phyloP scores from a whole-genome alignment of 2,329 filamentous ascomycete species.

The Pochonia chlamydosporia region DNA sequence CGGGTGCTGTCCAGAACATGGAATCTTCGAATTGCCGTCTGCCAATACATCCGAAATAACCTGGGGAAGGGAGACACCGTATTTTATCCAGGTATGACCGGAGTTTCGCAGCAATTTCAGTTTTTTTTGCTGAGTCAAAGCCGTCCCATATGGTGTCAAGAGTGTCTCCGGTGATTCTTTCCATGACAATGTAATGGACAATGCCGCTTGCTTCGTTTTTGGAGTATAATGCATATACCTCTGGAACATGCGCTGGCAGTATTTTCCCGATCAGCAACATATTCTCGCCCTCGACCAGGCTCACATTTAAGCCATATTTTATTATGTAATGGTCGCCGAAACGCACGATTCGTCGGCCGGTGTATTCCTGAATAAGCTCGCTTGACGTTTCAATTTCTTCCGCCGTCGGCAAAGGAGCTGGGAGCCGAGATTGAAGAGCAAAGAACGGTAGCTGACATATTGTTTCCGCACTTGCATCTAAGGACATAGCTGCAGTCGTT shows the following conservation, averaged over 20 bases:
- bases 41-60: slow-evolving; percentile 13
- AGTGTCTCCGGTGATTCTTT: slow-evolving; percentile 11
- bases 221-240: slow-evolving; percentile 7
- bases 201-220: background rate
- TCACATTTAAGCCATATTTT: slow-evolving; percentile 9
- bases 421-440: slow-evolving; percentile 2
- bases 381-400: slow-evolving; percentile 4
- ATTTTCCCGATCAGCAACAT: slow-evolving; percentile 6
- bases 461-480: no score
- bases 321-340: slow-evolving; percentile 8
- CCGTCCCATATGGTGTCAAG: no score
- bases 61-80: slow-evolving; percentile 8
- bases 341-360: slow-evolving; percentile 6
- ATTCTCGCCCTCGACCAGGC: slow-evolving; percentile 9
- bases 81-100: background rate
- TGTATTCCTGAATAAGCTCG: slow-evolving; percentile 7
- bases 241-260: slow-evolving; percentile 1
- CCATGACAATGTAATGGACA: slow-evolving; percentile 16
- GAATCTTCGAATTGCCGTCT: slow-evolving; percentile 12
- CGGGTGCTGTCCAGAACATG: slow-evolving; percentile 11
- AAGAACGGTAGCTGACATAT: slow-evolving; percentile 5
- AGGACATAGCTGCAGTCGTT: no score
- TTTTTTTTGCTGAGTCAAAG: no score
- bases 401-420: slow-evolving; percentile 4
- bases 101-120: slow-evolving; percentile 1